Base-by-base conservation (phyloP, 2,329 filamentous ascomycete species). In the Diaporthe sp. region DNA sequence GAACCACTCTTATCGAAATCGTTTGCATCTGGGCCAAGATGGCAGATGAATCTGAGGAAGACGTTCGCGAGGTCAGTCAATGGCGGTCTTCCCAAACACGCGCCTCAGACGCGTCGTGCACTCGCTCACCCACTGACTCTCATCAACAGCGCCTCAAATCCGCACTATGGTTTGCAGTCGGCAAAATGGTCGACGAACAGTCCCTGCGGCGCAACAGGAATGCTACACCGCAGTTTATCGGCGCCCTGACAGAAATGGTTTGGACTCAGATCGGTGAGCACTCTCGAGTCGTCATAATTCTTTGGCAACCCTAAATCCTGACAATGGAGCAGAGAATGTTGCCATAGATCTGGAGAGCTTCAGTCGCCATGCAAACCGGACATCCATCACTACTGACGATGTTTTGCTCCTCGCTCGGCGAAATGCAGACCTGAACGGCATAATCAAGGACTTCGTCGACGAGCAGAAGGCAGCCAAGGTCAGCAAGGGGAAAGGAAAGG, bases 161-260 rank as follows among this genome's bases (percentile, higher is more conserved):
- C 49, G 94, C 94, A 19, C 90, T 98, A 34, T 98, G 95, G 95
- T 93, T 93, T 81, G 91, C 92, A 34, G 91, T 98, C 76, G 94
- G 95, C 78, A 94, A 95, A 82, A 96, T 97, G 76, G 94, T 98
- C 78, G 96, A 98, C 82, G 92, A 96, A 78, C 94, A 98, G 82
- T 93, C 92, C 25, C 86, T 95, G 42, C 88, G 89, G 74, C 87
- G 92, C 39, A 92, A 94, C 81, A 90, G 95, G 78, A 98, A 98
- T 83, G 95, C 96, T 9, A 98, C 96, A 37, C 95, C 95, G 2
- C 95, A 98, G 81, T 98, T 97, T 83, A 97, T 97, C 79, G 95
- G 93, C 12, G 93, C 94, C 0, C 84, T 97, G 81, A 97, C 94
- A 0, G 95, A 98, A 83, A 90, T 98, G 83, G 93, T 96, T 10